Percentiles rank a stretch among this genome's conserved stretches.
phyloP scores from a whole-genome alignment of 495 filamentous ascomycete genomes.

The Tuber brumale region DNA sequence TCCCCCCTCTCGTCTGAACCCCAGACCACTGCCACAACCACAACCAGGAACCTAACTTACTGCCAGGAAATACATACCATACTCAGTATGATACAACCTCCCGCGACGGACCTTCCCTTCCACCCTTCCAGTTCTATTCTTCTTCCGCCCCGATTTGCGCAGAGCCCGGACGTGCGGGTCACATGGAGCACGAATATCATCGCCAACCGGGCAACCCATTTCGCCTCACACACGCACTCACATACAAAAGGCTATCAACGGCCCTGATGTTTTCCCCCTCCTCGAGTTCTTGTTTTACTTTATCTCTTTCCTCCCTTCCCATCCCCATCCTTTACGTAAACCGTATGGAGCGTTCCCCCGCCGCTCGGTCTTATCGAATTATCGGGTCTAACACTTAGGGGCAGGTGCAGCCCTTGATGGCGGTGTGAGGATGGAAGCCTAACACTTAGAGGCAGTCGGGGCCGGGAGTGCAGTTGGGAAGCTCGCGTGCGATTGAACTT shows the following conservation, averaged over 20 bases:
- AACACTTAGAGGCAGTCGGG: slow-evolving; percentile 37
- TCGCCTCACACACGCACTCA: neutral
- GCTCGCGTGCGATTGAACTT: slow-evolving; percentile 39
- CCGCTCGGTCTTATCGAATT: neutral
- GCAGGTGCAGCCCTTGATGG: slow-evolving; percentile 10
- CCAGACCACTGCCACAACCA: neutral
- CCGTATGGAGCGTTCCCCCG: neutral
- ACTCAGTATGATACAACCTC: neutral
- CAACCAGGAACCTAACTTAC: neutral
- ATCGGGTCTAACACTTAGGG: slow-evolving; percentile 20
- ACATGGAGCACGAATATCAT: neutral
- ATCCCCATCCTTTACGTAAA: neutral
- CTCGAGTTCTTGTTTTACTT: neutral
- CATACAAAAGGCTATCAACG: neutral
- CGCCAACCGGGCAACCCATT: neutral
- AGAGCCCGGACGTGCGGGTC: neutral
- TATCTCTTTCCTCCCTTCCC: neutral
- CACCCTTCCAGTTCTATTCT: neutral
- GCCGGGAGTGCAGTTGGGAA: slow-evolving; percentile 13
- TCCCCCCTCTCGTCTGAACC: neutral
- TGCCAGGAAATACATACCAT: neutral
- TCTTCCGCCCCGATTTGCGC: neutral
- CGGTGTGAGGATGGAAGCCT: slow-evolving; percentile 19
- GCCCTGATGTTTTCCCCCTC: neutral
- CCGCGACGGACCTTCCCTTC: neutral